Percentiles rank a stretch among this genome's conserved stretches.
phyloP scores from a whole-genome alignment of 768 basidiomycete genomes.

The Fomitopsis serialis region DNA sequence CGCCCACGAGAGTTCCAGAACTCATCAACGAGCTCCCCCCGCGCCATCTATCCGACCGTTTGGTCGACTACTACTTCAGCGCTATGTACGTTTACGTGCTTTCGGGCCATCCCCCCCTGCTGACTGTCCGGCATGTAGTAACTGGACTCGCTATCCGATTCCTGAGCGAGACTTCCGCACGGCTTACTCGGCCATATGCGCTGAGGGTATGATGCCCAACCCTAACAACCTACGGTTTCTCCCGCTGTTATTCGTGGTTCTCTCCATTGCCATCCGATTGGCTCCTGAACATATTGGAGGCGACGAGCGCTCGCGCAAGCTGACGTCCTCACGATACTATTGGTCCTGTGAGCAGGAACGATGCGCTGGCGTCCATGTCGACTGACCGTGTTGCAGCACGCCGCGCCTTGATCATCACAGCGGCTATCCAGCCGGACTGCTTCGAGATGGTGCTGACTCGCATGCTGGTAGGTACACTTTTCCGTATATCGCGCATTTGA shows the following conservation, averaged over 20 bases:
- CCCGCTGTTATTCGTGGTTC: conserved; percentile 88
- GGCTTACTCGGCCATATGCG: conserved; percentile 59
- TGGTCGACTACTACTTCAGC: conserved; percentile 79
- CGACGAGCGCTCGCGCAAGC: conserved; percentile 65
- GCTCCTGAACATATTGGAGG: conserved; percentile 84
- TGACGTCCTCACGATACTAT: conserved; percentile 86
- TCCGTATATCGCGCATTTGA: conserved; percentile 6
- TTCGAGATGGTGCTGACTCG: conserved; percentile 89
- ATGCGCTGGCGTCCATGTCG: conserved; percentile 1
- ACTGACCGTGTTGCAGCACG: conserved; percentile 49
- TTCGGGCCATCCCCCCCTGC: conserved; percentile 6
- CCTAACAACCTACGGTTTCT: conserved; percentile 79
- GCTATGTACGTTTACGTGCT: conserved; percentile 47
- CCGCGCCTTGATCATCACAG: conserved; percentile 82
- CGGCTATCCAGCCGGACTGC: conserved; percentile 90
- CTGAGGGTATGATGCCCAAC: conserved; percentile 59
- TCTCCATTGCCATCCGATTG: conserved; percentile 81
- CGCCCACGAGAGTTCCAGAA: conserved; percentile 86
- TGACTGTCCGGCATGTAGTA: conserved; percentile 39
- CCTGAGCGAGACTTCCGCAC: conserved; percentile 79
- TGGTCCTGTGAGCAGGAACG: conserved; percentile 74
- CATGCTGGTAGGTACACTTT: conserved; percentile 49
- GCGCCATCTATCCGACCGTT: conserved; percentile 62
- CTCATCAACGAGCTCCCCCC: conserved; percentile 86
- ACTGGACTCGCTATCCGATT: conserved; percentile 91